Percentiles rank a stretch among this genome's conserved stretches.
phyloP scores from a whole-genome alignment of 768 basidiomycete genomes.

The Boletus huronensis region DNA sequence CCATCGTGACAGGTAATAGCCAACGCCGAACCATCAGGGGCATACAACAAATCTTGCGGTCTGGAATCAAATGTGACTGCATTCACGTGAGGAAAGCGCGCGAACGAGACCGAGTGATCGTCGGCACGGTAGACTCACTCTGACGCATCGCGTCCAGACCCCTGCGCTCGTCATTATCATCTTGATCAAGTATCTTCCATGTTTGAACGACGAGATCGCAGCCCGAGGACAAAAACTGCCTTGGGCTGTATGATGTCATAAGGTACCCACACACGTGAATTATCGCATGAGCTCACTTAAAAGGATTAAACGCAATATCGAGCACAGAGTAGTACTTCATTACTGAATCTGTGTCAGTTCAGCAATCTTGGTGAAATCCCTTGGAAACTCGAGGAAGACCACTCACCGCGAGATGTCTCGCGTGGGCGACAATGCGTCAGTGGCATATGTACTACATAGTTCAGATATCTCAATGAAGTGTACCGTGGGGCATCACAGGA shows the following conservation, averaged over 20 bases:
- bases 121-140: conserved; percentile 12
- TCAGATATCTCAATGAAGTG: conserved; percentile 1
- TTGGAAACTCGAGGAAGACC: neutral
- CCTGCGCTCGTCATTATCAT: conserved; percentile 15
- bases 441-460: conserved; percentile 15
- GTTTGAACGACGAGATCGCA: conserved; percentile 41
- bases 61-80: conserved; percentile 25
- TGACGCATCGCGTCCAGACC: conserved; percentile 9
- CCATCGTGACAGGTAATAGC: conserved; percentile 35
- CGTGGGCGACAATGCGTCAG: conserved; percentile 20
- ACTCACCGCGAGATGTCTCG: conserved; percentile 19
- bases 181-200: conserved; percentile 37
- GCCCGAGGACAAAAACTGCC: conserved; percentile 45
- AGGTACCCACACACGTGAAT: neutral
- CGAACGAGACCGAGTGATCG: neutral
- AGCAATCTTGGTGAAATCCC: neutral
- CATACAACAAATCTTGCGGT: conserved; percentile 46
- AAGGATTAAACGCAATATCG: conserved; percentile 54
- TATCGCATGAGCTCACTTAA: conserved; percentile 33
- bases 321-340: conserved; percentile 52
- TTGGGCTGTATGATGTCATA: conserved; percentile 29
- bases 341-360: conserved; percentile 10
- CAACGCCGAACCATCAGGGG: conserved; percentile 38
- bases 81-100: conserved; percentile 1
- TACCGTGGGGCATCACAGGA: neutral